These are phyloP conservation scores for Brassica nigra DNA, from an alignment of 345 rosid species.

Conservation along the genomic window DNA sequence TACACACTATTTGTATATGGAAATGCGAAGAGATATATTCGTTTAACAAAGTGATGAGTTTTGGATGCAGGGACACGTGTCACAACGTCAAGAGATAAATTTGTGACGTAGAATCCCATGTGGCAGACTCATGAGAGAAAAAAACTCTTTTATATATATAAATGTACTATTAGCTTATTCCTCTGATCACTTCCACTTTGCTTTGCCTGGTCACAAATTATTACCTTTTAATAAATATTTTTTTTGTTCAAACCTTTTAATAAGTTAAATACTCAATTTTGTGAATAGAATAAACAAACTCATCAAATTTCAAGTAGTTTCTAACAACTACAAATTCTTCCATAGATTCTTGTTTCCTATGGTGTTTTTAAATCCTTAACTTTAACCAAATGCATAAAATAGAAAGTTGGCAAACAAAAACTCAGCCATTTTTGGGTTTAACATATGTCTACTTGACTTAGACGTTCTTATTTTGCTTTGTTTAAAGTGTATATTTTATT, in stretches of 20 bases:
- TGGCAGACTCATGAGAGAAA: too few species aligned
- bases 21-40: too few species aligned
- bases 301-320: background rate
- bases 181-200: conserved; percentile 4
- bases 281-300: background rate
- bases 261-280: background rate
- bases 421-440: background rate
- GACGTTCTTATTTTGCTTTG: background rate
- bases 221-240: background rate
- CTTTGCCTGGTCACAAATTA: conserved; percentile 13
- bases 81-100: too few species aligned
- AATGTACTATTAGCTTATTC: too few species aligned
- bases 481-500: background rate
- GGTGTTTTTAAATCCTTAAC: background rate
- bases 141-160: too few species aligned
- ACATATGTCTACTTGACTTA: background rate
- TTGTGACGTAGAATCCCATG: too few species aligned
- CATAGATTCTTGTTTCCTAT: background rate
- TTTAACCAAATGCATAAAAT: background rate
- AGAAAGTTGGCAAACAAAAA: background rate
- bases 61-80: too few species aligned
- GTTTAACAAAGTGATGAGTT: too few species aligned
- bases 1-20: too few species aligned
- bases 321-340: background rate
- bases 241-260: background rate